Conservation (phyloP, 345 rosid species). For the Gossypium rotundifolium region DNA sequence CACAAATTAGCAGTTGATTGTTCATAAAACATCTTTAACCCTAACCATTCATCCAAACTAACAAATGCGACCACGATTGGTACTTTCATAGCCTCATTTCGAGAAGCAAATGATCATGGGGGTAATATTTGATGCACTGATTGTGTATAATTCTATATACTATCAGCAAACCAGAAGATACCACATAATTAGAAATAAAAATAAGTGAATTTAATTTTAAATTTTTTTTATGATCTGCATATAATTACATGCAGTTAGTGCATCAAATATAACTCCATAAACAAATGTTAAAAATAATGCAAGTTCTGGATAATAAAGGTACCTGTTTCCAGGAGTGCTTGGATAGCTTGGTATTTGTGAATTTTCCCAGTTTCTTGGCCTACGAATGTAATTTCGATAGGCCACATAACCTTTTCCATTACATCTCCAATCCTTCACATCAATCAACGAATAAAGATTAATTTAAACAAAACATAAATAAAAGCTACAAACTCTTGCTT, state of each 20-base stretch:
- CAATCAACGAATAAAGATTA: background rate
- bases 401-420: conserved; percentile 83
- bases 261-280: no score
- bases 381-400: conserved; percentile 72
- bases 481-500: background rate
- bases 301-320: background rate
- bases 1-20: conserved; percentile 14
- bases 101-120: background rate
- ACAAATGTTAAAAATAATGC: no score
- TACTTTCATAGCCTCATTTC: background rate
- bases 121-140: no score
- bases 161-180: no score
- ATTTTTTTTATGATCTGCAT: no score
- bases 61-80: background rate
- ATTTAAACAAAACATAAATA: background rate
- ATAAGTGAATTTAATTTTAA: no score
- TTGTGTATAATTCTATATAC: no score
- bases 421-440: conserved; percentile 90
- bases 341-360: conserved; percentile 46
- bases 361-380: conserved; percentile 82
- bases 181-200: no score
- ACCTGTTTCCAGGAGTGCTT: conserved; percentile 91
- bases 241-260: no score
- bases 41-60: background rate
- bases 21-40: conserved; percentile 3